A percentile compares a stretch with the other conserved stretches of the same genome.
phyloP scores from a whole-genome alignment of 164 flowering plant species.

The Berberis thunbergii region DNA sequence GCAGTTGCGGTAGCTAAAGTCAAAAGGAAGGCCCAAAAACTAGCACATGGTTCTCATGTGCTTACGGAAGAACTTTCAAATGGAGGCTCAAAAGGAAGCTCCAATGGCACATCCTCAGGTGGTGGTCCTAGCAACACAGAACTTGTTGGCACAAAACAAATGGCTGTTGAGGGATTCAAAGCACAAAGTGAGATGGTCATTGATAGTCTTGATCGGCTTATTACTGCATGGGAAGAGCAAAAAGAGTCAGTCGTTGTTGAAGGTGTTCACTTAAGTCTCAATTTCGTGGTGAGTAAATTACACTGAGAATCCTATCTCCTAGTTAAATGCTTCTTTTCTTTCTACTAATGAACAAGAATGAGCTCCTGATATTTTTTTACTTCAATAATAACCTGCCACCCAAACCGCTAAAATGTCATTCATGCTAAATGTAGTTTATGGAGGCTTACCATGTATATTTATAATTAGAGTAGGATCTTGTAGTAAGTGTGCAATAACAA shows the following conservation, averaged over 20 bases:
- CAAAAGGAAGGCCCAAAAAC: conserved; percentile 60
- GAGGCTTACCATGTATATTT: too few species aligned
- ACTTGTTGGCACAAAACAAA: conserved; percentile 53
- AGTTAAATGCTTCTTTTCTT: too few species aligned
- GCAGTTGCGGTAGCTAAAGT: conserved; percentile 87
- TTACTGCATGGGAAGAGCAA: conserved; percentile 86
- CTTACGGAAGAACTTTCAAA: background rate
- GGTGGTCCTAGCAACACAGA: conserved; percentile 22
- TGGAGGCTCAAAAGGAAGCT: conserved; percentile 22
- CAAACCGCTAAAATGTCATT: too few species aligned
- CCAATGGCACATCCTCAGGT: conserved; percentile 23
- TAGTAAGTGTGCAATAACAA: too few species aligned
- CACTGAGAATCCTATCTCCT: background rate
- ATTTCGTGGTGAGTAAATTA: conserved; percentile 63
- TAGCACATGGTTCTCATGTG: conserved; percentile 22
- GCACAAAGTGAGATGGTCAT: conserved; percentile 98
- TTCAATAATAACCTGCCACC: too few species aligned
- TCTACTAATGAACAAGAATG: too few species aligned
- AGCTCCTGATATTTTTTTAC: too few species aligned
- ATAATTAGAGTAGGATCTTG: too few species aligned
- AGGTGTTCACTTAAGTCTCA: conserved; percentile 89
- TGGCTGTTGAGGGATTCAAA: conserved; percentile 87
- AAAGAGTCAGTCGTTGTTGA: conserved; percentile 91
- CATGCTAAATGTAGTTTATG: too few species aligned
- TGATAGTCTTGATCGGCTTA: conserved; percentile 85